phyloP scores from a whole-genome alignment of 371 early-diverging fungal genomes.

The Funneliformis caledonium region DNA sequence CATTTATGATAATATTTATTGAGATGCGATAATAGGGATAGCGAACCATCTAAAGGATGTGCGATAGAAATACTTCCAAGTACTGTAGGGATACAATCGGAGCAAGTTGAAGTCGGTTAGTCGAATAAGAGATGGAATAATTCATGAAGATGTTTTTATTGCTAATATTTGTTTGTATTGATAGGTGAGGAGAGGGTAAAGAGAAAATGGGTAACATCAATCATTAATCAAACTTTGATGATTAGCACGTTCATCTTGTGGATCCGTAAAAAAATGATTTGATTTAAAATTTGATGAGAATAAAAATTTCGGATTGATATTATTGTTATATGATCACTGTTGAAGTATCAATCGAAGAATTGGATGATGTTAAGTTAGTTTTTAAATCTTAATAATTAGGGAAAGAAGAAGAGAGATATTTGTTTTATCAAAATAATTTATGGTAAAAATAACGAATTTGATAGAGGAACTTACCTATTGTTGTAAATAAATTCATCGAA shows the following conservation, averaged over 20 bases:
- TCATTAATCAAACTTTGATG: not conserved
- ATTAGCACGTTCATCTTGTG: not conserved
- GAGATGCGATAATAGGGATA: not conserved
- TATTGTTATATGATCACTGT: not conserved
- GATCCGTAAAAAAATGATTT: not conserved
- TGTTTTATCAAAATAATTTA: not conserved
- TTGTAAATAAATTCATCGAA: not conserved
- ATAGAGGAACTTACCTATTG: not conserved
- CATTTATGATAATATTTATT: constrained; percentile 45
- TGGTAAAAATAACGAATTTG: not conserved
- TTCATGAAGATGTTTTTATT: not conserved
- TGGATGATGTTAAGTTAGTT: not conserved
- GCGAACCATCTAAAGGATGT: not conserved
- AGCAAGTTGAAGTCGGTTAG: not conserved
- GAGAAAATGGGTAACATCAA: constrained; percentile 19
- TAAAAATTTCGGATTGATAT: not conserved
- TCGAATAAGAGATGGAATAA: not conserved
- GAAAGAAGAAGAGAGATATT: not conserved
- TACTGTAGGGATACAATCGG: not conserved
- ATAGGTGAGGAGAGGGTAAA: constrained; percentile 1
- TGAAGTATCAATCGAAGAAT: not conserved
- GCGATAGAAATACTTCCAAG: not conserved
- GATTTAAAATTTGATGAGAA: not conserved
- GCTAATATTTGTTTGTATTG: not conserved
- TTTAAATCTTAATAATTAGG: not conserved